A percentile compares a stretch with the other conserved stretches of the same genome.
These are phyloP conservation scores for Verticillium isaacii DNA, from an alignment of 2,329 filamentous ascomycete species.

Conservation along the genomic window DNA sequence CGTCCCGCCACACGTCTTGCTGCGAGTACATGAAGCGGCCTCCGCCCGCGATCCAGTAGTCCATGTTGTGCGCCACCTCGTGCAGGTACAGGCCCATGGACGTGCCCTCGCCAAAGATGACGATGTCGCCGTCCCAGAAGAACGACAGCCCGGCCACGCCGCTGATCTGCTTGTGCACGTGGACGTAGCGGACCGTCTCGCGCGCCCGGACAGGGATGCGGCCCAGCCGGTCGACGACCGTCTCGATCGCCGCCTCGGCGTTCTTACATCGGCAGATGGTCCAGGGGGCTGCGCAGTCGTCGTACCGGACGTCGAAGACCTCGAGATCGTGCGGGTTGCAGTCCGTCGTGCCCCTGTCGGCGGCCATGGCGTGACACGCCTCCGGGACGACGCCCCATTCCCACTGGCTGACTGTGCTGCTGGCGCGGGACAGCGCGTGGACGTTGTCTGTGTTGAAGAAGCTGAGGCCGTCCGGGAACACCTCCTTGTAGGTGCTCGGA, in stretches of 20 bases:
- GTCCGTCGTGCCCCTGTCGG: neutral
- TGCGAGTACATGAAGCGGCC: slow-evolving; percentile 1
- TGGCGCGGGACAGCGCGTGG: neutral
- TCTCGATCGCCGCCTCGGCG: neutral
- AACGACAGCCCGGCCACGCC: neutral
- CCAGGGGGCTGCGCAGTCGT: neutral
- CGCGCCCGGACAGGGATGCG: neutral
- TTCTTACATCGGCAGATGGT: neutral
- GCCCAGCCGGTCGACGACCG: neutral
- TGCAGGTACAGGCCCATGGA: neutral
- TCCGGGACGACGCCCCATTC: neutral
- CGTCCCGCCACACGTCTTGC: neutral
- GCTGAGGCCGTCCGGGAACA: neutral
- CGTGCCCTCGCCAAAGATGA: neutral
- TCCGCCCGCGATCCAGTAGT: neutral
- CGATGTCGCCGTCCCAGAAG: neutral
- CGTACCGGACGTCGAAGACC: neutral
- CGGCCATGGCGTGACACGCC: neutral
- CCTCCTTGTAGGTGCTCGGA: neutral
- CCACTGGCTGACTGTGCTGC: neutral
- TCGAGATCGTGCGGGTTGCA: neutral
- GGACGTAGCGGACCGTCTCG: neutral
- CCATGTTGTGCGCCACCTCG: neutral
- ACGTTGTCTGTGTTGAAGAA: neutral
- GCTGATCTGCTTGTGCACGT: neutral